Percentiles rank a stretch among this genome's conserved stretches.
phyloP scores from a whole-genome alignment of 305 asterid species.

The Fraxinus baroniana region DNA sequence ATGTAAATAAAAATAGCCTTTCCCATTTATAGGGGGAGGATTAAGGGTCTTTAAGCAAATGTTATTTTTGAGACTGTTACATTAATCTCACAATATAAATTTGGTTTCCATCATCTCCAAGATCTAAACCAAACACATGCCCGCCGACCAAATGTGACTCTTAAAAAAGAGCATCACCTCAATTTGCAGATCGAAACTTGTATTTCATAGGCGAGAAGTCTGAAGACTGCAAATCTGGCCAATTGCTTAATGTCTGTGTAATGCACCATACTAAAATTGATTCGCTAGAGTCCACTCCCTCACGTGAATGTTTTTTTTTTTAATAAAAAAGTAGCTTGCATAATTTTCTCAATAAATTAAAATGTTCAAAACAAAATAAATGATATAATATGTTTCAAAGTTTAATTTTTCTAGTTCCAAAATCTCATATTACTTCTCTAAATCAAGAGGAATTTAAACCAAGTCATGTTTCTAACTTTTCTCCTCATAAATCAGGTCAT shows the following conservation, averaged over 20 bases:
- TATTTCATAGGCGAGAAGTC: neutral
- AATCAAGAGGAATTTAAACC: neutral
- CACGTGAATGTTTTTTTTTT: neutral
- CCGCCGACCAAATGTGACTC: neutral
- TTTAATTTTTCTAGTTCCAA: no score
- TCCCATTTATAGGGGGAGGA: neutral
- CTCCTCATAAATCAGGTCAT: neutral
- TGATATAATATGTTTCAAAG: neutral
- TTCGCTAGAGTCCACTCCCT: neutral
- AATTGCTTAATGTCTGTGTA: neutral
- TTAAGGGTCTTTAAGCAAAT: no score
- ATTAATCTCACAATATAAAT: neutral
- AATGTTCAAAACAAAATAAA: neutral
- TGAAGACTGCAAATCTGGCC: neutral
- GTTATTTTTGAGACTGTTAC: no score
- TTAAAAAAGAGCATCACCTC: neutral
- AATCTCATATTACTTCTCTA: neutral
- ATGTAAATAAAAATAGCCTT: neutral
- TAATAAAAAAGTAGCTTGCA: neutral
- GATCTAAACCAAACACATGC: neutral
- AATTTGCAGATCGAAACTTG: neutral
- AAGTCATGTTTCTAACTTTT: neutral
- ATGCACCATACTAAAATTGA: neutral
- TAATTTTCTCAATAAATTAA: neutral
- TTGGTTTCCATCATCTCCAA: neutral